These are phyloP conservation scores for Cyclocybe aegerita DNA, from an alignment of 768 basidiomycete species.

Conservation along the genomic window DNA sequence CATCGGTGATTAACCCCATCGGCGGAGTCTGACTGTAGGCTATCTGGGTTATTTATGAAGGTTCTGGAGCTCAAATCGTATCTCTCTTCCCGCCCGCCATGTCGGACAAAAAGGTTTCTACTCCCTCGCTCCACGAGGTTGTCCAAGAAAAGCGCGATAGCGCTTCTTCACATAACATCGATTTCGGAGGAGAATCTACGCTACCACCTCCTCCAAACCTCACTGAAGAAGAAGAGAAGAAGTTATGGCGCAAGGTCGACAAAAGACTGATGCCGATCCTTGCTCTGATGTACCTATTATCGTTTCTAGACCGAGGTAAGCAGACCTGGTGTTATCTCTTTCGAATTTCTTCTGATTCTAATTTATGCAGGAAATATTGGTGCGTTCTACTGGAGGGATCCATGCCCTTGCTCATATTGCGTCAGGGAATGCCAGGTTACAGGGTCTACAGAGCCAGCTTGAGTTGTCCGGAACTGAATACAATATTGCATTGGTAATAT, in stretches of 20 bases:
- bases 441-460: constrained; percentile 59
- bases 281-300: constrained; percentile 58
- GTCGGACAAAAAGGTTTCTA: constrained; percentile 16
- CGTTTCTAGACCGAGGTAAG: constrained; percentile 63
- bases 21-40: too few species aligned
- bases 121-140: constrained; percentile 9
- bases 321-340: not conserved
- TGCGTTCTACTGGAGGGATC: constrained; percentile 16
- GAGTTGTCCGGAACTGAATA: constrained; percentile 58
- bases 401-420: constrained; percentile 3
- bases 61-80: not conserved
- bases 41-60: constrained; percentile 2
- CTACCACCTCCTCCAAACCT: constrained; percentile 46
- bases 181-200: constrained; percentile 44
- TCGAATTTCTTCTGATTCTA: not conserved
- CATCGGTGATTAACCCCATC: too few species aligned
- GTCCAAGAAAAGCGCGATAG: constrained; percentile 18
- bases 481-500: constrained; percentile 68
- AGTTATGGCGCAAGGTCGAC: constrained; percentile 60
- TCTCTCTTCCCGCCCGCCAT: constrained; percentile 10
- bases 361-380: constrained; percentile 54
- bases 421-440: constrained; percentile 63
- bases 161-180: constrained; percentile 19
- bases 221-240: constrained; percentile 49
- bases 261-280: constrained; percentile 57